These are phyloP conservation scores for Clarireedia monteithiana DNA, from an alignment of 2,329 filamentous ascomycete species.

Conservation along the genomic window DNA sequence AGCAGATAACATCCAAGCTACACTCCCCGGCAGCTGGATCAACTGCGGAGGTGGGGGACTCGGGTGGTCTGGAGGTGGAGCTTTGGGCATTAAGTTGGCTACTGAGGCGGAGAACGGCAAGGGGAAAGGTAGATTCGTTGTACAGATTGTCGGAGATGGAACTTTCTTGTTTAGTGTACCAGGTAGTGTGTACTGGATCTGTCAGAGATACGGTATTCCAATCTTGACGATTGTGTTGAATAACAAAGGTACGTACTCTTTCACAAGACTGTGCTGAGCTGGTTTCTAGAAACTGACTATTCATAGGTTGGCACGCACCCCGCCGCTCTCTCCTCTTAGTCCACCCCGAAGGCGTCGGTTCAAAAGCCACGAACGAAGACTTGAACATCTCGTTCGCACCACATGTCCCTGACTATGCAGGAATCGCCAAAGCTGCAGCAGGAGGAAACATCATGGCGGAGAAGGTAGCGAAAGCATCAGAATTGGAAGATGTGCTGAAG, in stretches of 20 bases:
- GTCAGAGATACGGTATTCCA: slow-evolving; percentile 56
- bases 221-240: slow-evolving; percentile 60
- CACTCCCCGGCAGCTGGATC: slow-evolving; percentile 64
- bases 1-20: slow-evolving; percentile 62
- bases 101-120: slow-evolving; percentile 38
- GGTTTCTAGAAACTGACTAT: neutral
- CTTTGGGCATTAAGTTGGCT: slow-evolving; percentile 70
- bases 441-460: slow-evolving; percentile 56
- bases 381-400: slow-evolving; percentile 60
- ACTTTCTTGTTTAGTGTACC: slow-evolving; percentile 60
- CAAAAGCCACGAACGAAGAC: slow-evolving; percentile 53
- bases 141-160: slow-evolving; percentile 60
- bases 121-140: slow-evolving; percentile 50
- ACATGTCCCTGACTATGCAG: slow-evolving; percentile 54
- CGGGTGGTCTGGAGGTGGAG: slow-evolving; percentile 71
- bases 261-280: neutral
- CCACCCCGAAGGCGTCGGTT: slow-evolving; percentile 51
- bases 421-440: slow-evolving; percentile 58
- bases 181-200: slow-evolving; percentile 61
- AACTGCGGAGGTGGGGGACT: slow-evolving; percentile 77
- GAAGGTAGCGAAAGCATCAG: slow-evolving; percentile 46
- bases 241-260: slow-evolving; percentile 43
- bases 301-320: slow-evolving; percentile 57
- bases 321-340: slow-evolving; percentile 53
- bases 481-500: slow-evolving; percentile 45